phyloP scores from a whole-genome alignment of 2,329 filamentous ascomycete species.

The Apiospora phragmitis region DNA sequence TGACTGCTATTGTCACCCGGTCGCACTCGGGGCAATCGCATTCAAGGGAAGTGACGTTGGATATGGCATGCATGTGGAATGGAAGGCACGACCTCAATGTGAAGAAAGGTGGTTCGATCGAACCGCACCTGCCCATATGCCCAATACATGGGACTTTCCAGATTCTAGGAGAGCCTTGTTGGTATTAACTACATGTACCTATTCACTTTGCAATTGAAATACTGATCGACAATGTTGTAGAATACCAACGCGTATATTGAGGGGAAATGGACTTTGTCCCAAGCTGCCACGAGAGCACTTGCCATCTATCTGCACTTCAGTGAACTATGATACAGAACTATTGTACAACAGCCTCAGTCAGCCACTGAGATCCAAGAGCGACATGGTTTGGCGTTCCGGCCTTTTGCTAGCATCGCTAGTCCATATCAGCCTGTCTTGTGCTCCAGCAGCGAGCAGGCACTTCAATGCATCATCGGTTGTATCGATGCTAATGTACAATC shows the following conservation, averaged over 20 bases:
- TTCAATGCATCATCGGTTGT: neutral
- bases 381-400: neutral
- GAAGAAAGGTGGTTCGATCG: neutral
- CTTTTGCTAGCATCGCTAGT: neutral
- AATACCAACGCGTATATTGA: neutral
- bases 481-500: no score
- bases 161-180: no score
- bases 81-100: neutral
- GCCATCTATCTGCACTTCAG: neutral
- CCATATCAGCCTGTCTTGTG: neutral
- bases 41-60: neutral
- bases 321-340: neutral
- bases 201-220: no score
- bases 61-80: neutral
- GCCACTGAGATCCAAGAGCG: neutral
- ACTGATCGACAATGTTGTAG: no score
- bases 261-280: neutral
- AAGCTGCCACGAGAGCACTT: neutral
- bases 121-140: no score
- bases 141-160: no score
- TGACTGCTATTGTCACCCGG: no score
- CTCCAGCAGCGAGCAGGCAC: neutral
- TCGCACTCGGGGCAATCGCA: neutral
- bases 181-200: no score
- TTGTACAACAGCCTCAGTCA: neutral